Conservation (phyloP, 306 rosid genomes). For the Inga oerstediana region DNA sequence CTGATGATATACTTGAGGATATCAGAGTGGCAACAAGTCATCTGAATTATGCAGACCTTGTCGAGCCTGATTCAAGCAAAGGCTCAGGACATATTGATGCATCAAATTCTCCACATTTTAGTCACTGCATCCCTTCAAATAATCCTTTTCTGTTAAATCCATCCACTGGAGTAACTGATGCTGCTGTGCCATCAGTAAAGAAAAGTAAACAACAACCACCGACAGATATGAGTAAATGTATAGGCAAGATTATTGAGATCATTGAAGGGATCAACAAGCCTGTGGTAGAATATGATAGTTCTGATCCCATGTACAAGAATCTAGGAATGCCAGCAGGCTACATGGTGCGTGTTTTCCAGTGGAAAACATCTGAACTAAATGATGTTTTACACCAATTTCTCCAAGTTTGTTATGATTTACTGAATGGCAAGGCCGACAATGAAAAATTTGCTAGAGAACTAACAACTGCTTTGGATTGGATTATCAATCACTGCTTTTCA, state of each 20-base stretch:
- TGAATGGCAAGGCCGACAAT: conserved; percentile 53
- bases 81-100: conserved; percentile 32
- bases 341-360: conserved; percentile 64
- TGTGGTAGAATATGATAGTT: conserved; percentile 38
- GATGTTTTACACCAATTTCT: conserved; percentile 49
- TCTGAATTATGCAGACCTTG: conserved; percentile 29
- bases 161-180: conserved; percentile 28
- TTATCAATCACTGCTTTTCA: conserved; percentile 68
- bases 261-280: conserved; percentile 57
- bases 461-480: conserved; percentile 65
- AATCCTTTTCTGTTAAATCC: conserved; percentile 23
- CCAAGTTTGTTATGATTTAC: conserved; percentile 51
- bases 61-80: conserved; percentile 29
- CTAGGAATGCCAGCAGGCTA: conserved; percentile 53
- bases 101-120: conserved; percentile 15
- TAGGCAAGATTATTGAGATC: conserved; percentile 61
- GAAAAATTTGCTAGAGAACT: conserved; percentile 44
- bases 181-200: conserved; percentile 15
- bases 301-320: conserved; percentile 29
- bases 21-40: conserved; percentile 40
- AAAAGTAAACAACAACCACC: conserved; percentile 30
- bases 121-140: conserved; percentile 35
- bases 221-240: conserved; percentile 38
- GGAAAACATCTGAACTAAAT: conserved; percentile 62
- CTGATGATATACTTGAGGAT: conserved; percentile 40